Percentiles rank a stretch among this genome's conserved stretches.
Evolutionary conservation across 2,329 filamentous ascomycete species (phyloP).

Genomic region (Phaeosphaeria sp.): DNA sequence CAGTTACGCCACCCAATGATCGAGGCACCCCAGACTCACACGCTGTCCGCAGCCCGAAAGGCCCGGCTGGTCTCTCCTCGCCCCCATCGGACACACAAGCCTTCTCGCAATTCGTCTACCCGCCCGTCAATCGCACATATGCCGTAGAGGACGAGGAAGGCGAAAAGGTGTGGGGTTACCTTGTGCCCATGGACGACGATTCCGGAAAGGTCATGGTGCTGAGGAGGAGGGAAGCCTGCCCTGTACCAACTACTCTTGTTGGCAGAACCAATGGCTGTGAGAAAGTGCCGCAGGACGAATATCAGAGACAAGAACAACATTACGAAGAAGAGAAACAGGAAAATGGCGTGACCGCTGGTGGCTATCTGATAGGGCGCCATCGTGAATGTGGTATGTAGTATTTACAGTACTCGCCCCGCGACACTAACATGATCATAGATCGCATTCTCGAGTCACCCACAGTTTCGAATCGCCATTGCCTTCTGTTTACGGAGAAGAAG

Average conservation of each 20-base stretch:
- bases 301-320: conserved; percentile 67
- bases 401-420: conserved; percentile 4
- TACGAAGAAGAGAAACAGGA: conserved; percentile 64
- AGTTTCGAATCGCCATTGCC: conserved; percentile 85
- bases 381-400: conserved; percentile 81
- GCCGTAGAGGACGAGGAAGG: conserved; percentile 84
- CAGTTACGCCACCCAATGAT: conserved; percentile 67
- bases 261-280: conserved; percentile 51
- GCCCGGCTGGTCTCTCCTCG: conserved; percentile 56
- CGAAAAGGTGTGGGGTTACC: conserved; percentile 94
- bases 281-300: conserved; percentile 57
- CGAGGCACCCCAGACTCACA: conserved; percentile 41
- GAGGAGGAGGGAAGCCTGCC: conserved; percentile 75
- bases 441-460: conserved; percentile 73
- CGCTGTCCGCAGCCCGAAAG: conserved; percentile 47
- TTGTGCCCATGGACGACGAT: conserved; percentile 78
- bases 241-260: conserved; percentile 56
- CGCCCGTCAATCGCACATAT: conserved; percentile 73
- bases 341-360: conserved; percentile 68
- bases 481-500: conserved; percentile 69
- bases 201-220: conserved; percentile 75
- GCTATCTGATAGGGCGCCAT: conserved; percentile 91
- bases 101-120: conserved; percentile 80
- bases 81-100: conserved; percentile 76
- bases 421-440: conserved; percentile 61